Evolutionary conservation across 345 rosid species (phyloP).

Genomic region (Jatropha curcas): DNA sequence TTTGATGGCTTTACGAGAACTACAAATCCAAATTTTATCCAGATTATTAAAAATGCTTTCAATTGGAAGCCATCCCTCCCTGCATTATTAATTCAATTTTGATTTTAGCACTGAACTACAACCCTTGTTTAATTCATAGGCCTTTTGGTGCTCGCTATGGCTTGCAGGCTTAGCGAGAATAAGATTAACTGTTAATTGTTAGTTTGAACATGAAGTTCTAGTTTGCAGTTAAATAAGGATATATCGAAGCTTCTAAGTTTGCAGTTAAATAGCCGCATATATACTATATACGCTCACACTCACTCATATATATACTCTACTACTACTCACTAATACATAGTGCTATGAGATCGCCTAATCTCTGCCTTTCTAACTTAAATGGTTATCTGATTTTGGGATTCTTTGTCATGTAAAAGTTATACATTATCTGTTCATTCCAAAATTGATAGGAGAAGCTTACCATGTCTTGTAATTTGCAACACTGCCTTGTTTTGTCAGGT

Average conservation of each 20-base stretch:
- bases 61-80: background rate
- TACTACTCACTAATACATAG: too few relatives aligned
- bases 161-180: background rate
- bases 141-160: background rate
- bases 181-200: background rate
- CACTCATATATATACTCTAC: too few relatives aligned
- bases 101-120: too few relatives aligned
- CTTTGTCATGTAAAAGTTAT: background rate
- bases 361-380: background rate
- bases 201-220: background rate
- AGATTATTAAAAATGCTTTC: constrained; percentile 4
- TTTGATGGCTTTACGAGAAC: background rate
- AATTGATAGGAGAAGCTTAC: constrained; percentile 6
- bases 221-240: too few relatives aligned
- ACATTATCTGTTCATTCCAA: background rate
- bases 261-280: too few relatives aligned
- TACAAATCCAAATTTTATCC: background rate
- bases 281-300: too few relatives aligned
- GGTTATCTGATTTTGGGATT: background rate
- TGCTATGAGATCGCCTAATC: background rate
- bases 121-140: background rate
- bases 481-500: constrained; percentile 39
- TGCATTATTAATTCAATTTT: too few relatives aligned
- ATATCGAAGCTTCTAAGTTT: too few relatives aligned
- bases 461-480: background rate